Percentiles rank a stretch among this genome's conserved stretches.
phyloP scores from a whole-genome alignment of 139 green algal genomes.

The Chloropicon primus region DNA sequence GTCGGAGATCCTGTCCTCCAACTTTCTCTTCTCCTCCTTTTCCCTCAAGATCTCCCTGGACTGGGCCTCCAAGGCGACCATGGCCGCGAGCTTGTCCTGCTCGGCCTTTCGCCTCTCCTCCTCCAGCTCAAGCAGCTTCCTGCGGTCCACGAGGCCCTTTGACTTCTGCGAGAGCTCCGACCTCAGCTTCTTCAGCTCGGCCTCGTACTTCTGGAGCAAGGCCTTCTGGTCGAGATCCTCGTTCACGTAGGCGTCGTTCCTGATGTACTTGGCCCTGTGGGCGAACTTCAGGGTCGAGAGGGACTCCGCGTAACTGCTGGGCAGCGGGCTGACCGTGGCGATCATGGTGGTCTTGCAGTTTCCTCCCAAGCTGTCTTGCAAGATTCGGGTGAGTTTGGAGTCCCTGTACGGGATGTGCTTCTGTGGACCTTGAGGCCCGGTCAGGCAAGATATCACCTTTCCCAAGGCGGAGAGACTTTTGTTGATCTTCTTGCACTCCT shows the following conservation, averaged over 20 bases:
- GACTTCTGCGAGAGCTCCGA: conserved; percentile 67
- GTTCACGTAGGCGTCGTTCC: conserved; percentile 80
- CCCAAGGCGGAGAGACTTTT: conserved; percentile 74
- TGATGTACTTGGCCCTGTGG: conserved; percentile 86
- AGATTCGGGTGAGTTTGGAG: conserved; percentile 87
- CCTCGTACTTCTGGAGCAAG: conserved; percentile 88
- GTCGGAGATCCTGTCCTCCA: conserved; percentile 59
- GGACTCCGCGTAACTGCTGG: conserved; percentile 37
- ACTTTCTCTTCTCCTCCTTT: conserved; percentile 70
- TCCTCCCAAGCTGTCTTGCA: conserved; percentile 83
- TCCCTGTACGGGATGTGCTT: conserved; percentile 88
- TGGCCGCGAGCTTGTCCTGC: conserved; percentile 85
- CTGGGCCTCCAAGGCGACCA: conserved; percentile 68
- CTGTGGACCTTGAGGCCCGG: conserved; percentile 36
- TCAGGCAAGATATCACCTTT: conserved; percentile 94
- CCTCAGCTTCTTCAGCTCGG: conserved; percentile 68
- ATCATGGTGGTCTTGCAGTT: conserved; percentile 93
- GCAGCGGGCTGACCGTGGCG: conserved; percentile 60
- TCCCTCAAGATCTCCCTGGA: conserved; percentile 71
- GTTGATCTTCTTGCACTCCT: conserved; percentile 98
- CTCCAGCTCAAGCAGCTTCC: conserved; percentile 74
- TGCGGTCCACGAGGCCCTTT: conserved; percentile 68
- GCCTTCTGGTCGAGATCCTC: conserved; percentile 87
- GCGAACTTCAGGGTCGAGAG: conserved; percentile 83
- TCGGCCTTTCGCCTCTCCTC: conserved; percentile 79